Evolutionary conservation across 2,329 filamentous ascomycete genomes (phyloP).

Genomic region (Pezicula rhizophila): DNA sequence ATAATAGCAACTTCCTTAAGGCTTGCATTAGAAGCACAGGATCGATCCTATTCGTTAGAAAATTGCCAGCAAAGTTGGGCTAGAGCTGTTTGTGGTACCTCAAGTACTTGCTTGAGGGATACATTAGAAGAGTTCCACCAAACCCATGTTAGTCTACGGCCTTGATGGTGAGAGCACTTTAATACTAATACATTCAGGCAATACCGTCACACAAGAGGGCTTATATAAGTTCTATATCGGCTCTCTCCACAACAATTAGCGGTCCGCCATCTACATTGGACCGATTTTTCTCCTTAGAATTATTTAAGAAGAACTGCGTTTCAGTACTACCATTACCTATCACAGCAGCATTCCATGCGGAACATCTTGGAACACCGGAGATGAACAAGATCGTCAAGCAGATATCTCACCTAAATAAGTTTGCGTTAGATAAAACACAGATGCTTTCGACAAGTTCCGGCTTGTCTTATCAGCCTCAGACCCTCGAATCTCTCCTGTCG

Average conservation of each 20-base stretch:
- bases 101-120: background rate
- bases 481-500: conserved; percentile 9
- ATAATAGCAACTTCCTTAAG: conserved; percentile 11
- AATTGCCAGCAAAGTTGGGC: background rate
- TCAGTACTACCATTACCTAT: conserved; percentile 1
- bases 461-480: too few species aligned
- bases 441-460: background rate
- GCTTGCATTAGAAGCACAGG: conserved; percentile 9
- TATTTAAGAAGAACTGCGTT: background rate
- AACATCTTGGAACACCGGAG: conserved; percentile 13
- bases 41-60: conserved; percentile 11
- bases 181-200: background rate
- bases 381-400: conserved; percentile 1
- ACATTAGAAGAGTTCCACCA: background rate
- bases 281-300: background rate
- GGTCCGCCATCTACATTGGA: conserved; percentile 8
- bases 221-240: conserved; percentile 3
- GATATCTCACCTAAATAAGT: background rate
- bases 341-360: conserved; percentile 17
- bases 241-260: conserved; percentile 1
- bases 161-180: background rate
- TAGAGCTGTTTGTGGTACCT: conserved; percentile 2
- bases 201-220: conserved; percentile 3
- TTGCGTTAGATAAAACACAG: background rate
- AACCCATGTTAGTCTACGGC: conserved; percentile 1